Conservation (phyloP, 352 stramenopile species). For the Globisporangium carolinianum region DNA sequence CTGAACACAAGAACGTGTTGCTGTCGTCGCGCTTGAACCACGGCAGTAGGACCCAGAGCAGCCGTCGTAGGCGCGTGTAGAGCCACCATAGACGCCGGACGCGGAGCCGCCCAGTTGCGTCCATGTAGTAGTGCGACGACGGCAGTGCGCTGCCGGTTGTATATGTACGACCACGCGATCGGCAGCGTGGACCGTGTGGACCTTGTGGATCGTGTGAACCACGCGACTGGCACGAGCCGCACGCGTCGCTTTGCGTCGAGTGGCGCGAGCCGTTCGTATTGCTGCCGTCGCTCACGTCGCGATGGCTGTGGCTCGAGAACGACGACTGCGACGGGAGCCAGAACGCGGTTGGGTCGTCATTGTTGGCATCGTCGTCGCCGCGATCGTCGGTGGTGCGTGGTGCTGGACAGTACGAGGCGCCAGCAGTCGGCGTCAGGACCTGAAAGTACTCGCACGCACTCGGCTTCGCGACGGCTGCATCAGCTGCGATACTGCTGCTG, state of each 20-base stretch:
- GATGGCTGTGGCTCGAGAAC: constrained; percentile 14
- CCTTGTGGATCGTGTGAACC: neutral
- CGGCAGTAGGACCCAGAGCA: constrained; percentile 41
- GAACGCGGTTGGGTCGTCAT: constrained; percentile 3
- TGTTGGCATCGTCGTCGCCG: neutral
- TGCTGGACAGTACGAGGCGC: neutral
- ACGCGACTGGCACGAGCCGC: constrained; percentile 2
- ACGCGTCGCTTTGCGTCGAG: constrained; percentile 12
- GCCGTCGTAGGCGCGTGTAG: constrained; percentile 38
- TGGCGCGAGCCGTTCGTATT: constrained; percentile 17
- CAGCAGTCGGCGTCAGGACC: constrained; percentile 7
- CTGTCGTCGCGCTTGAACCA: constrained; percentile 66
- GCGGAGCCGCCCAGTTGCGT: constrained; percentile 34
- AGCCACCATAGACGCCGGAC: constrained; percentile 49
- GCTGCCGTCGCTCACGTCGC: constrained; percentile 9
- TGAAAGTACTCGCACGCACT: constrained; percentile 9
- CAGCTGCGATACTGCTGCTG: neutral
- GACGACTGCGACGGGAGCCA: constrained; percentile 14
- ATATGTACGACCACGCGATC: too few species aligned
- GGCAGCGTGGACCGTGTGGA: neutral
- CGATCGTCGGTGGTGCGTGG: too few species aligned
- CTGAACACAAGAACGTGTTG: constrained; percentile 70
- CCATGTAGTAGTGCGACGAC: constrained; percentile 66
- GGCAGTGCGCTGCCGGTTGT: constrained; percentile 8
- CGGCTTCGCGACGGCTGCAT: neutral